phyloP scores from a whole-genome alignment of 192 early-diverging fungal genomes.

The Spizellomyces sp. region DNA sequence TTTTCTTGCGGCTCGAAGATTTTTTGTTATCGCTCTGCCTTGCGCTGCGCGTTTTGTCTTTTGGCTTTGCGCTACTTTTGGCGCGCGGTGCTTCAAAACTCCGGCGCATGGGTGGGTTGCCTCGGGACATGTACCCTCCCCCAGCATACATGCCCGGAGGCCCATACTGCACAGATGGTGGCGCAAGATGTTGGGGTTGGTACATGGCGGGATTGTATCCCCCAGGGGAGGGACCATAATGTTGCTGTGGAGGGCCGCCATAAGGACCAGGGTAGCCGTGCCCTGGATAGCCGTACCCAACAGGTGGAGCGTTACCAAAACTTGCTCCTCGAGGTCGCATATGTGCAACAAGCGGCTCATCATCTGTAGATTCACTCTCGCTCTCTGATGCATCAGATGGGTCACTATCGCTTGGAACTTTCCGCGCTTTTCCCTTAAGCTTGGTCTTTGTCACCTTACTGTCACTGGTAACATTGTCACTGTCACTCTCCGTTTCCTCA shows the following conservation, averaged over 20 bases:
- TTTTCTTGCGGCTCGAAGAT: neutral
- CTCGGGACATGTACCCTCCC: neutral
- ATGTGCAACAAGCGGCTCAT: neutral
- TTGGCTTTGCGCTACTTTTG: neutral
- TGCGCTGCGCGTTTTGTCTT: neutral
- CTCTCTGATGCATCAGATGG: neutral
- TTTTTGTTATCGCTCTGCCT: neutral
- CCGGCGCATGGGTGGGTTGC: neutral
- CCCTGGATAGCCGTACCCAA: neutral
- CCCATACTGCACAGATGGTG: slow-evolving; percentile 1
- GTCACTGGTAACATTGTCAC: neutral
- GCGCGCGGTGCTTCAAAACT: neutral
- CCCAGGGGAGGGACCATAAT: neutral
- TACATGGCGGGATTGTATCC: slow-evolving; percentile 5
- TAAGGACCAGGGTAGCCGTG: neutral
- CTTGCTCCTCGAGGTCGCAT: neutral
- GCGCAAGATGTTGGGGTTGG: neutral
- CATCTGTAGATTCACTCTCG: neutral
- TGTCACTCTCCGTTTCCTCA: neutral
- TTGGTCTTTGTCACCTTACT: neutral
- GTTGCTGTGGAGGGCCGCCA: neutral
- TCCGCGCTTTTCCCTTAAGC: neutral
- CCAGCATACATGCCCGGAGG: neutral
- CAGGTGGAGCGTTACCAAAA: too few species aligned
- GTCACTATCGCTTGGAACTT: slow-evolving; percentile 1